Percentiles rank a stretch among this genome's conserved stretches.
phyloP scores from a whole-genome alignment of 345 rosid species.

The Rhodamnia rubescens region DNA sequence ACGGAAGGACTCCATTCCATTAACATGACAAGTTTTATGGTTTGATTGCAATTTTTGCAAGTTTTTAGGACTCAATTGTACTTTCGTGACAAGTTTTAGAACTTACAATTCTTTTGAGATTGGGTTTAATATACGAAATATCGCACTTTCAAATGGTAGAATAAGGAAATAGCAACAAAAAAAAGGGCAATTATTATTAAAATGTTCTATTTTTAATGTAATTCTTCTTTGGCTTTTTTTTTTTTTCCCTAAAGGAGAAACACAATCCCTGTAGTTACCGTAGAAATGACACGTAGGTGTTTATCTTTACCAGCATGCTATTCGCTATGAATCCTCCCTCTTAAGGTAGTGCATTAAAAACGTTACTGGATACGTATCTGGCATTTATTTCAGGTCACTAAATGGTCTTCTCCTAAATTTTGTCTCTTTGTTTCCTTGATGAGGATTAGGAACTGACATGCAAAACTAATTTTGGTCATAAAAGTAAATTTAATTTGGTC shows the following conservation, averaged over 20 bases:
- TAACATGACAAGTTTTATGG: too few relatives aligned
- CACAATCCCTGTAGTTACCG: not conserved
- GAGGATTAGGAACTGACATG: not conserved
- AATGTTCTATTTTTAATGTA: not conserved
- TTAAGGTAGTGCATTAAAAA: not conserved
- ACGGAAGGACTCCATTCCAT: too few relatives aligned
- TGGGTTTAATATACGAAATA: not conserved
- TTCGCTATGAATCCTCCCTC: not conserved
- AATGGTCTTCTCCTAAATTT: not conserved
- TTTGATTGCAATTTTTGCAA: too few relatives aligned
- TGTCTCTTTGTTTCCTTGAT: not conserved
- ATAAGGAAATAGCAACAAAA: not conserved
- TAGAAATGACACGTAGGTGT: not conserved
- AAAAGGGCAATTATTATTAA: not conserved
- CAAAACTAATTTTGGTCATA: not conserved
- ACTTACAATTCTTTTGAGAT: not conserved
- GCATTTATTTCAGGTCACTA: not conserved
- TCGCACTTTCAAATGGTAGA: not conserved
- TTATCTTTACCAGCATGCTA: not conserved
- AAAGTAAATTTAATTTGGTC: not conserved
- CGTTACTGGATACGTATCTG: not conserved
- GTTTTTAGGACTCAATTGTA: too few relatives aligned
- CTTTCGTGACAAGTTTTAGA: too few relatives aligned
- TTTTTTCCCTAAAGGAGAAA: not conserved
- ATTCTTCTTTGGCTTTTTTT: not conserved